A percentile compares a stretch with the other conserved stretches of the same genome.
Conservation (phyloP, 1,139 yeast genomes). For the Taiozyma sp. region DNA sequence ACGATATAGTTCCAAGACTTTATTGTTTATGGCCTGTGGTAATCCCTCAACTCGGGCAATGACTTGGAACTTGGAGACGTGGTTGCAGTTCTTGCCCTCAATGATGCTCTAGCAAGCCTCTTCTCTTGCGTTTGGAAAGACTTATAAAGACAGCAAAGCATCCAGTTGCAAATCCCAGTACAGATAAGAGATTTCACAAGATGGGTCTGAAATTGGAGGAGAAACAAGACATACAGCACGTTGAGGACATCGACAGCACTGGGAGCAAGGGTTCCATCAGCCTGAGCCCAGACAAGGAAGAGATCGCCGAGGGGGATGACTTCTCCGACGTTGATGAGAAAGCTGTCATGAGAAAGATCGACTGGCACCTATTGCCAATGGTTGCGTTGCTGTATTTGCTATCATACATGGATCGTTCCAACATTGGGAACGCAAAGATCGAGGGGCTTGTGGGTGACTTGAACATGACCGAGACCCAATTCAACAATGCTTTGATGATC, state of each 20-base stretch:
- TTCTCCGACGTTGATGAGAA: slow-evolving; percentile 27
- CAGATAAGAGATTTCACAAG: neutral
- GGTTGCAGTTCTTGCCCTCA: neutral
- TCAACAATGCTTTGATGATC: slow-evolving; percentile 49
- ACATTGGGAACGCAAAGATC: slow-evolving; percentile 57
- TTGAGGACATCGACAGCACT: neutral
- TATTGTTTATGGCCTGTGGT: no score
- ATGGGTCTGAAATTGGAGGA: neutral
- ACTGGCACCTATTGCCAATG: slow-evolving; percentile 42
- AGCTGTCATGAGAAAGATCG: slow-evolving; percentile 39
- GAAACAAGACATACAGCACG: neutral
- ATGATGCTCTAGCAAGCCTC: neutral
- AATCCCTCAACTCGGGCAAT: no score
- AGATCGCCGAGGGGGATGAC: slow-evolving; percentile 6
- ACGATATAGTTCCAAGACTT: neutral
- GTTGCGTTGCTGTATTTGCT: slow-evolving; percentile 47
- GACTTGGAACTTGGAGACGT: neutral
- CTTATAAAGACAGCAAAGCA: neutral
- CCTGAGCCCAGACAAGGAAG: neutral
- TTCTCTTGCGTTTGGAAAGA: neutral
- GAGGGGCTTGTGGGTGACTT: slow-evolving; percentile 53
- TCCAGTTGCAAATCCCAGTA: neutral
- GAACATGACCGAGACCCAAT: slow-evolving; percentile 42
- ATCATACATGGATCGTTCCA: slow-evolving; percentile 55
- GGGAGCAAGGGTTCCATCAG: neutral